phyloP scores from a whole-genome alignment of 2,329 filamentous ascomycete species.

The Curvularia sp. region DNA sequence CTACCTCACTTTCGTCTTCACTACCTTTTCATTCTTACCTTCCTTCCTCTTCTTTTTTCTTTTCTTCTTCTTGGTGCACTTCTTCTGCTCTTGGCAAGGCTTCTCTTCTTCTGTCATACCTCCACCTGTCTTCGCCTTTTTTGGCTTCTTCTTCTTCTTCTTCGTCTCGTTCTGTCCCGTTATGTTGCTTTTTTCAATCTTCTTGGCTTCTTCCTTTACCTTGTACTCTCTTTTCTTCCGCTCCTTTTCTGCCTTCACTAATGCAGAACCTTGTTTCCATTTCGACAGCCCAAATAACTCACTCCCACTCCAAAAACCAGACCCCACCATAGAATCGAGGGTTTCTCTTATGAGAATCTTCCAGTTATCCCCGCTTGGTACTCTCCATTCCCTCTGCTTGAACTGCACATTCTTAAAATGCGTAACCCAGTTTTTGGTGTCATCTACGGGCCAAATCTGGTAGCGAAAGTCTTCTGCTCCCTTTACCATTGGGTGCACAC shows the following conservation, averaged over 20 bases:
- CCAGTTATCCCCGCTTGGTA: background rate
- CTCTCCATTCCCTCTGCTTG: background rate
- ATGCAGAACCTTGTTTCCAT: background rate
- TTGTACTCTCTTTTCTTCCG: background rate
- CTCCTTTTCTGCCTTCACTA: background rate
- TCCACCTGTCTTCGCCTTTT: background rate
- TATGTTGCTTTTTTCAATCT: background rate
- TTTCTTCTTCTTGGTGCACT: conserved; percentile 2
- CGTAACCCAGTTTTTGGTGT: background rate
- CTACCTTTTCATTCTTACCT: background rate
- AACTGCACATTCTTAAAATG: conserved; percentile 1
- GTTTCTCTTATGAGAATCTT: background rate
- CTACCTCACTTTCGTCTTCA: background rate
- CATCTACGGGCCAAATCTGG: background rate
- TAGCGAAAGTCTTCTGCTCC: conserved; percentile 2
- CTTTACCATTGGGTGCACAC: conserved; percentile 2
- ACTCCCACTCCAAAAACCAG: background rate
- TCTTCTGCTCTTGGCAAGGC: background rate
- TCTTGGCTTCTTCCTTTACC: background rate
- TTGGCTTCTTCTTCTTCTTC: background rate
- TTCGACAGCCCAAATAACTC: background rate
- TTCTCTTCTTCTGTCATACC: background rate
- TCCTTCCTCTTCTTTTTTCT: background rate
- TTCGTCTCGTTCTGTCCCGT: background rate
- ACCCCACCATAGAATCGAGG: background rate